Conservation (phyloP, 306 rosid genomes). For the Alnus glutinosa region DNA sequence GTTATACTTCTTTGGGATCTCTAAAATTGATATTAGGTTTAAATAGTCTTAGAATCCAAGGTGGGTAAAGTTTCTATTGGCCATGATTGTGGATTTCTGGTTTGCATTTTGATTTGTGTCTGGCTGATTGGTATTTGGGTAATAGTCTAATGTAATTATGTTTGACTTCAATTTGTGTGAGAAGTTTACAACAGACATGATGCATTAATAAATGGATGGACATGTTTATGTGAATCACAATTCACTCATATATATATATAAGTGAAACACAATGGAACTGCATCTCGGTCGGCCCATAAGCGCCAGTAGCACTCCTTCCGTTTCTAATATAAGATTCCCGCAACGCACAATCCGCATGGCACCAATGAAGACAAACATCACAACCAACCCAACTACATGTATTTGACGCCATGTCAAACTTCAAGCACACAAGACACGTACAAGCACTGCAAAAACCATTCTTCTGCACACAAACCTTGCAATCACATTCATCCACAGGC, state of each 20-base stretch:
- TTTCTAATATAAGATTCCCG: conserved; percentile 86
- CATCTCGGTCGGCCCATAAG: conserved; percentile 81
- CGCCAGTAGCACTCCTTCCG: conserved; percentile 68
- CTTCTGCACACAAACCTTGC: conserved; percentile 83
- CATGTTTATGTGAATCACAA: not conserved
- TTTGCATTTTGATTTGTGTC: not conserved
- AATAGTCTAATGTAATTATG: too few species aligned
- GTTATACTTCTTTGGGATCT: not conserved
- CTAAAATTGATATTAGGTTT: not conserved
- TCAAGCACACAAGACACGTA: conserved; percentile 93
- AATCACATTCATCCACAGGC: conserved; percentile 98
- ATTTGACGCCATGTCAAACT: conserved; percentile 89
- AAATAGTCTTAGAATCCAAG: too few species aligned
- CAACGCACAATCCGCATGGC: conserved; percentile 88
- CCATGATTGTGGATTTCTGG: not conserved
- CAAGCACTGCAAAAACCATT: conserved; percentile 94
- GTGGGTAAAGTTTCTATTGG: not conserved
- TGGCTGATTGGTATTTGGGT: not conserved
- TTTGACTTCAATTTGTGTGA: not conserved
- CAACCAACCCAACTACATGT: conserved; percentile 99
- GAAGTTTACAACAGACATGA: not conserved
- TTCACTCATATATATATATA: not conserved
- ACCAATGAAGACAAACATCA: conserved; percentile 98
- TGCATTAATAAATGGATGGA: not conserved
- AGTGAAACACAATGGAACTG: conserved; percentile 95